These are phyloP conservation scores for Gyrodon lividus DNA, from an alignment of 768 basidiomycete genomes.

Conservation along the genomic window DNA sequence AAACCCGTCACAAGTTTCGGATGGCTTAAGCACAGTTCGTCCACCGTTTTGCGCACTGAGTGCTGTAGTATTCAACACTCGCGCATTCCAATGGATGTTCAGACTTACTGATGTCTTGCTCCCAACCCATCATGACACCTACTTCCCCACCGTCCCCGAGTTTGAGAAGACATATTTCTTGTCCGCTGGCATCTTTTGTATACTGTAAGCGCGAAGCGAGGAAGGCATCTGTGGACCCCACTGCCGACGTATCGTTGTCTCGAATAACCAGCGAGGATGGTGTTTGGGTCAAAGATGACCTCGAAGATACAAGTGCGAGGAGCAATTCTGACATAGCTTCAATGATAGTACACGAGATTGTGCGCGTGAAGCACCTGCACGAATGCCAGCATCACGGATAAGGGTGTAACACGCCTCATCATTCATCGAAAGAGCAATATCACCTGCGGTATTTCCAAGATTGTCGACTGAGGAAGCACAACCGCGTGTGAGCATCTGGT, in stretches of 20 bases:
- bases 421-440: conserved; percentile 87
- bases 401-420: conserved; percentile 67
- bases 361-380: conserved; percentile 60
- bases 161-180: conserved; percentile 76
- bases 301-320: conserved; percentile 58
- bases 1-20: conserved; percentile 45
- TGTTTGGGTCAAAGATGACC: conserved; percentile 26
- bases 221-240: conserved; percentile 66
- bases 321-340: conserved; percentile 57
- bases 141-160: conserved; percentile 67
- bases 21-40: conserved; percentile 55
- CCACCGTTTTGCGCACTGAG: conserved; percentile 76
- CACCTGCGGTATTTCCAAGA: conserved; percentile 80
- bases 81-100: background rate
- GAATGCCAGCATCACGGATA: conserved; percentile 91
- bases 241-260: conserved; percentile 52
- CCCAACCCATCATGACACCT: conserved; percentile 99
- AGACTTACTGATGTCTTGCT: conserved; percentile 68
- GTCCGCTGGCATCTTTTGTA: conserved; percentile 66
- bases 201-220: conserved; percentile 69
- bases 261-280: conserved; percentile 42
- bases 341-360: conserved; percentile 5
- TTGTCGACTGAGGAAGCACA: conserved; percentile 58
- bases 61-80: conserved; percentile 16
- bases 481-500: background rate